Evolutionary conservation across 306 rosid species (phyloP), one percentile per base, ranked within the genome.

Genomic region (Quercus gilva): DNA sequence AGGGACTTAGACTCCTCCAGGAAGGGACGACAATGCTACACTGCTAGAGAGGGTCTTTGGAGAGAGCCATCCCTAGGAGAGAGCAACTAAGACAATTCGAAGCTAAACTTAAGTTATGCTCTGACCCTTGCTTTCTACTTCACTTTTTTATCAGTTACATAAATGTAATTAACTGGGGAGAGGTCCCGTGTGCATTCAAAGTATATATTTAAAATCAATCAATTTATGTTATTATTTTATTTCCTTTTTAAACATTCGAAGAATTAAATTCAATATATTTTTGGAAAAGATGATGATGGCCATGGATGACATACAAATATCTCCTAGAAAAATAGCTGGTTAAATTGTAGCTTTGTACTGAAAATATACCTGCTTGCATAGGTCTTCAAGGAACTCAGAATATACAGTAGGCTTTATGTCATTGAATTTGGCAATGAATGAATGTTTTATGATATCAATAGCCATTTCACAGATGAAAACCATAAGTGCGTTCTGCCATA

Each of bases 351-450:
- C 28, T 67, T 33, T n/a, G 28, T 9, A 5, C 1, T 26, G 29
- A 87, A 80, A 58, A 75, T 41, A 74, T 86, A 95, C 98, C 98
- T 95, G 99, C 77, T 90, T 85, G 81, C 99, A 95, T 21, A 95
- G 88, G 83, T 95, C 98, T 92, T 95, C 99, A 56, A 93, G 99
- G 78, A 93, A 95, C 86, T 95, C 99, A 0, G 98, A 93, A 81
- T 90, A 95, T 41, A 87, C 87, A 55, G 85, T 95, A 82, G 99
- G 99, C 85, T 89, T 95, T 69, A 95, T 88, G 76, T 84, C 96
- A 77, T 95, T 95, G 86, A 95, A 95, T 81, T 95, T 95, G 37
- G 97, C 99, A 81, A 95, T 86, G 88, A 95, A 93, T 8, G 99
- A 95, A 80, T 95, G 99, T 83, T 95, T 95, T 82, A 95, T 86